These are phyloP conservation scores for Starmera quercuum DNA, from an alignment of 805 yeast species.

Conservation along the genomic window DNA sequence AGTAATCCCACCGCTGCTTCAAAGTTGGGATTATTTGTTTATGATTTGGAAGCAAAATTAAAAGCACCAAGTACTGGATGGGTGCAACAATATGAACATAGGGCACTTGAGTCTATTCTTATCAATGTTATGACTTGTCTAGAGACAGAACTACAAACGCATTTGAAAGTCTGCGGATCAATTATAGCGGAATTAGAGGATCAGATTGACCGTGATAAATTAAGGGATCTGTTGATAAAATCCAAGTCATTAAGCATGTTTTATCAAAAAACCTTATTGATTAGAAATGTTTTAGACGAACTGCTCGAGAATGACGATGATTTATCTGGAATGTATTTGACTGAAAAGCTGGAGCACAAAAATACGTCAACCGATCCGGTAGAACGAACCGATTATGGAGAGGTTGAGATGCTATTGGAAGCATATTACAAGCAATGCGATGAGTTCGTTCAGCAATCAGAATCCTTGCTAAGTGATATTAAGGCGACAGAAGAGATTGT, in stretches of 20 bases:
- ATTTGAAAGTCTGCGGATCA: constrained; percentile 48
- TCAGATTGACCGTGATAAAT: constrained; percentile 66
- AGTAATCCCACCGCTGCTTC: constrained; percentile 47
- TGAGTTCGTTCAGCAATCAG: constrained; percentile 88
- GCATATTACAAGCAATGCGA: constrained; percentile 88
- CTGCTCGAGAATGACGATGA: constrained; percentile 83
- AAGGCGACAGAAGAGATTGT: constrained; percentile 90
- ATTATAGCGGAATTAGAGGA: constrained; percentile 68
- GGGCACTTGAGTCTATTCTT: constrained; percentile 75
- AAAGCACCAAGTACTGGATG: constrained; percentile 28
- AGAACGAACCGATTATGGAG: constrained; percentile 43
- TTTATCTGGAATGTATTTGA: constrained; percentile 68
- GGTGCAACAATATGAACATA: constrained; percentile 63
- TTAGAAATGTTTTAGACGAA: constrained; percentile 78
- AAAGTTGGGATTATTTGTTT: constrained; percentile 68
- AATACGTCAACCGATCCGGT: too few species aligned
- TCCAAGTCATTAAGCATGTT: constrained; percentile 67
- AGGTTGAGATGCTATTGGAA: constrained; percentile 81
- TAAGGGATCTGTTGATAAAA: constrained; percentile 64
- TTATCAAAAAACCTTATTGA: constrained; percentile 67
- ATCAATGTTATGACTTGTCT: constrained; percentile 73
- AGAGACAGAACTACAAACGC: constrained; percentile 65
- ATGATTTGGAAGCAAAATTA: constrained; percentile 74
- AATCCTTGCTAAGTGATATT: constrained; percentile 73
- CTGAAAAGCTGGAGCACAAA: constrained; percentile 28